Evolutionary conservation across 148 eudicot species (phyloP), one percentile per base, ranked within the genome.

Genomic region (Amaranthus cruentus): DNA sequence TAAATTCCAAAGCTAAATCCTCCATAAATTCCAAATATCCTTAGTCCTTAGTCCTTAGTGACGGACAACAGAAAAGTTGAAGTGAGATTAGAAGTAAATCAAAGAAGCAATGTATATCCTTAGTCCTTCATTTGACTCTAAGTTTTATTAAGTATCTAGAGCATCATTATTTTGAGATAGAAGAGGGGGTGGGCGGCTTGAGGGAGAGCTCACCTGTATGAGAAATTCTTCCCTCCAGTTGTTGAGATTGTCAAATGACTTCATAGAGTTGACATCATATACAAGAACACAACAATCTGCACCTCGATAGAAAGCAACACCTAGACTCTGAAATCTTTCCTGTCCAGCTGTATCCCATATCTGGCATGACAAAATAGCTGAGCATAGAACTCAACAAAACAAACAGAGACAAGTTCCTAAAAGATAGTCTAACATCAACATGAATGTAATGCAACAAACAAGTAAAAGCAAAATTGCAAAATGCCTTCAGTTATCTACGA

Each of bases 281-380:
- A 94, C 98, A 81, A 94, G 97, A 80, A 91, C 97, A 78, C 97
- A 91, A 73, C 98, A 91, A 84, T 93, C 97, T 78, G 98, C 98
- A 78, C 97, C 98, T 53, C 97, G 95, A 69, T 93, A 91, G 83
- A 93, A 91, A 81, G 98, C 98, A 70, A 93, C 97, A 21, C 98
- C 98, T 73, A 94, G 81, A 77, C 98, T 91, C 75, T 94, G 98
- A 77, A 91, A 93, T 80, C 98, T 89, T 85, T 93, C 98, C 69
- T 93, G 98, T 71, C 98, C 98, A 71, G 98, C 98, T 62, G 98
- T 93, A 84, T 93, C 98, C 98, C 98, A 93, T 52, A 93, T 93
- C 97, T 93, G 85, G 44, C 72, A 80, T 60, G 50, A 75, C 47
- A n/a, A 75, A 71, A 67, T 55, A 75, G 38, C 38, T 28, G 1